Base-by-base conservation (phyloP, 2,329 filamentous ascomycete genomes). In the Ophiostoma tasmaniense region DNA sequence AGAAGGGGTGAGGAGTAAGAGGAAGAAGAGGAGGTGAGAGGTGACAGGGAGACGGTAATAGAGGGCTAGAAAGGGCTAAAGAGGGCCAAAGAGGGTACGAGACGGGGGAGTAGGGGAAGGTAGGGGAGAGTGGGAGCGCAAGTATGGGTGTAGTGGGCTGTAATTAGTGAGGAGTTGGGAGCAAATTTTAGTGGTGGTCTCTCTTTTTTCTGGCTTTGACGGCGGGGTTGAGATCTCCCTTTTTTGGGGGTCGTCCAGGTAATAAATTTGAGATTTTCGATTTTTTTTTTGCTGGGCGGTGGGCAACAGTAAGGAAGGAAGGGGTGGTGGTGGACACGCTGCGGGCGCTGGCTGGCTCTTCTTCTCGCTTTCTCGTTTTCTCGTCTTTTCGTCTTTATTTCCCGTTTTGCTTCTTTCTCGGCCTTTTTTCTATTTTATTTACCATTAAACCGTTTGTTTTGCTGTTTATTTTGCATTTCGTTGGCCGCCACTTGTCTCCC, bases 281-380 rank as follows among this genome's bases (percentile, higher is more conserved):
- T 33, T 73, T 64, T 72, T 73, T 73, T 72, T 73, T 64, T 72
- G 71, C 69, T 73, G 68, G 65, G 65, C 71, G 72, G 70, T 73
- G 69, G 67, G 71, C 68, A 71, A 70, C 42, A 20, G 71, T 70
- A 67, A 52, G 64, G 67, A 33, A 64, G 52, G 69, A 67, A 68
- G 69, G 65, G 25, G 39, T 66, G 13, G 55, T 61, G 55, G 55
- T 61, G 55, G 55, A 55, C 50, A 55, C n/a, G 20, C 45, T 20
- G 35, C 50, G 33, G 68, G 66, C 55, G 45, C 66, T 39, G 14
- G 33, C 45, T 37, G 22, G 45, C 30, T 66, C 14, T 66, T 20
- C 30, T 20, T n/a, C 14, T 6, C 8, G 33, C 33, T 17, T 45
- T 45, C 42, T 45, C 42, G 39, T 20, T n/a, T 45, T 20, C 42